These are phyloP conservation scores for Puccinia coronata DNA, from an alignment of 1,284 basidiomycete species.

Conservation along the genomic window DNA sequence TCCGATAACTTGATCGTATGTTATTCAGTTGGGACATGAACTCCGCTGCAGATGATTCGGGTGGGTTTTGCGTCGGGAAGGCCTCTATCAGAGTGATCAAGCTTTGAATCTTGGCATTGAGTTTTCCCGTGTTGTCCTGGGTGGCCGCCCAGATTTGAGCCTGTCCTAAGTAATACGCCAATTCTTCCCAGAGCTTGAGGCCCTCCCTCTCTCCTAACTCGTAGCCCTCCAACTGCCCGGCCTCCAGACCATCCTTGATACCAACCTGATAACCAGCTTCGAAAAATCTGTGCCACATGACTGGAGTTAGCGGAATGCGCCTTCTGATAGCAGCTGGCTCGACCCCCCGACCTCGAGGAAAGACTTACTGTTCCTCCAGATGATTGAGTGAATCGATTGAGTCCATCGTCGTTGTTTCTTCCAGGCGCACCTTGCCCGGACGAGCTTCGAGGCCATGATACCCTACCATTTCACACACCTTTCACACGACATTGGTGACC, in stretches of 20 bases:
- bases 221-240: slow-evolving; percentile 21
- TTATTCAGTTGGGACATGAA: slow-evolving; percentile 9
- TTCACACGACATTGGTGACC: too few species aligned
- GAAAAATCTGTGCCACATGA: neutral
- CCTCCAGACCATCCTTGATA: slow-evolving; percentile 19
- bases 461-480: too few species aligned
- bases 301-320: neutral
- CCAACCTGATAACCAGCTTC: slow-evolving; percentile 30
- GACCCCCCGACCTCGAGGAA: neutral
- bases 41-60: neutral
- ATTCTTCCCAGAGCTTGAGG: slow-evolving; percentile 27
- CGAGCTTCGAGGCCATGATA: too few species aligned
- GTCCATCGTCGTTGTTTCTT: neutral
- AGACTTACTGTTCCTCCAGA: slow-evolving; percentile 29
- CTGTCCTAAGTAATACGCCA: slow-evolving; percentile 35
- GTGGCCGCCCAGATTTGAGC: slow-evolving; percentile 14
- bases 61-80: slow-evolving; percentile 27
- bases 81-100: slow-evolving; percentile 18
- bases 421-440: too few species aligned
- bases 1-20: slow-evolving; percentile 30
- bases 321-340: neutral
- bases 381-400: slow-evolving; percentile 38
- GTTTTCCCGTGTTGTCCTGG: slow-evolving; percentile 6
- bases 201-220: slow-evolving; percentile 27
- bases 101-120: slow-evolving; percentile 16